Percentiles rank a stretch among this genome's conserved stretches.
These are phyloP conservation scores for Daldinia concentrica DNA, from an alignment of 495 filamentous ascomycete species.

Conservation along the genomic window DNA sequence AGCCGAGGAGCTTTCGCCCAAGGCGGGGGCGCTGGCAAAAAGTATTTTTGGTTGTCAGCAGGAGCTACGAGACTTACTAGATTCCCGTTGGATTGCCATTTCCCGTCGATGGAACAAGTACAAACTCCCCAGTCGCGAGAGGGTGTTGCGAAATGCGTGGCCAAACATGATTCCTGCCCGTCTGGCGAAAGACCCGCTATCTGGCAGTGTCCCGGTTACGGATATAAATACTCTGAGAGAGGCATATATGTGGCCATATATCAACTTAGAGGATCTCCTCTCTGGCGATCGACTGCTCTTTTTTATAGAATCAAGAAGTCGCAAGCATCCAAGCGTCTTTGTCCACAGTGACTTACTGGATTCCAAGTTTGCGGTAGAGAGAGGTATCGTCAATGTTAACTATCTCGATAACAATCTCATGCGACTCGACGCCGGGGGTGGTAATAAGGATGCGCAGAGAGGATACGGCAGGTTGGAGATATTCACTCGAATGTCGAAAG, in stretches of 20 bases:
- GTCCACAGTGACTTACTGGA: neutral
- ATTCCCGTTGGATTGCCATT: neutral
- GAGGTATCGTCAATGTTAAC: neutral
- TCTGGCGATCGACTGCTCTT: neutral
- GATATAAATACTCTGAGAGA: neutral
- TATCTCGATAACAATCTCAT: neutral
- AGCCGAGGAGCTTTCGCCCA: neutral
- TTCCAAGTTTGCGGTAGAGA: neutral
- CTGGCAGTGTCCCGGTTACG: neutral
- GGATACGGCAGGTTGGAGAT: neutral
- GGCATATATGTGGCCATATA: neutral
- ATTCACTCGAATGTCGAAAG: neutral
- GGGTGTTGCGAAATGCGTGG: neutral
- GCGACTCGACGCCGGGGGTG: neutral
- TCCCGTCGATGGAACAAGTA: neutral
- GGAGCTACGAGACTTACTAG: neutral
- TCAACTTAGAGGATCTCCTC: neutral
- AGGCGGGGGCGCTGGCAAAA: neutral
- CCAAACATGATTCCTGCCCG: neutral
- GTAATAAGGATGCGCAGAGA: neutral
- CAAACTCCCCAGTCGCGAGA: neutral
- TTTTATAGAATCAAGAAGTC: neutral
- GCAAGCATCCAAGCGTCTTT: neutral
- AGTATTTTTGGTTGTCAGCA: neutral
- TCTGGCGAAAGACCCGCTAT: neutral